Base-by-base conservation (phyloP, 1,284 basidiomycete genomes). In the Apiotrichum akiyoshidainum region DNA sequence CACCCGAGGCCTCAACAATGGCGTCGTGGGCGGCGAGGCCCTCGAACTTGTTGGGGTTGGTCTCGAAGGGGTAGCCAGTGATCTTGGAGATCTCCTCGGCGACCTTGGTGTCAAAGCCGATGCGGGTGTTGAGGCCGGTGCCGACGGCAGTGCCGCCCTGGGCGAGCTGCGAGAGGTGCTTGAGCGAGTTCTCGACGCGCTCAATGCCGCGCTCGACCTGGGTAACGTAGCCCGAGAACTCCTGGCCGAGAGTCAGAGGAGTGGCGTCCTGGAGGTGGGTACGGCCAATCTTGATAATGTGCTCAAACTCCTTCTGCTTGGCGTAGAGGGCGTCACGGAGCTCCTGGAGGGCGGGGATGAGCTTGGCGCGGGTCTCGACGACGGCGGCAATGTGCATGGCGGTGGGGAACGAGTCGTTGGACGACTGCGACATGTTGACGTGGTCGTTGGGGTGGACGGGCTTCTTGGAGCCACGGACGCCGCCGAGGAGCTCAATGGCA, bases 401-500 rank as follows among this genome's bases (percentile, higher is more conserved):
- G 33, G 96, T 99, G 19, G 96, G 96, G 85, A 99, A 99, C 31
- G 94, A 95, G 80, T 99, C 96, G 76, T 99, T 99, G 75, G 92
- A 96, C 68, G 91, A 95, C 80, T 99, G 96, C 77, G 90, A 93
- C 90, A 91, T 97, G 83, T 99, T 99, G 72, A 98, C 95, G 81
- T 99, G 96, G 78, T 99, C 96, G 78, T 99, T 99, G 46, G 96
- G 96, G 79, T 99, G 96, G 13, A 99, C 94, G 33, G 96, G 96
- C 74, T 85, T 92, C 83, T 99, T 99, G 61, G 88, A 91, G 47
- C 96, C 96, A 56, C 97, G 83, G 80, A 96, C 85, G 33, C 96
- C 96, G 22, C 96, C 96, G 63, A 99, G 86, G 66, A 97, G 81
- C 81, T 99, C 92, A 72, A 99, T 99, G 40, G 96, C 96, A 63